Percentiles rank a stretch among this genome's conserved stretches.
Conservation (phyloP, 1,139 yeast species). For the Komagataea norvegica region DNA sequence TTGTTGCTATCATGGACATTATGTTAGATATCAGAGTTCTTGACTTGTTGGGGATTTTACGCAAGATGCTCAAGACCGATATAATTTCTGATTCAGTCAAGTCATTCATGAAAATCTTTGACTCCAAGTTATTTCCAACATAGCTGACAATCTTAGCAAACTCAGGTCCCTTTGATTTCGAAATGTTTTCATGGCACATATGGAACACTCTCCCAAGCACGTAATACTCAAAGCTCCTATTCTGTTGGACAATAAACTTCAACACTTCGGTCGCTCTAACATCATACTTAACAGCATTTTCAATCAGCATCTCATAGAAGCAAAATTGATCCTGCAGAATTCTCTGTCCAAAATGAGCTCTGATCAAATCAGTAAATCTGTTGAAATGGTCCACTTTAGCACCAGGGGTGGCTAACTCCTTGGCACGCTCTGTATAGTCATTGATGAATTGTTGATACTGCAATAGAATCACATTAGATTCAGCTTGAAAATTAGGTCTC, state of each 20-base stretch:
- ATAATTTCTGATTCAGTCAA: constrained; percentile 8
- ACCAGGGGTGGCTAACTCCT: constrained; percentile 1
- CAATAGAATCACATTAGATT: neutral
- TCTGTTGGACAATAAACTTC: constrained; percentile 15
- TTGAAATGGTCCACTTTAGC: constrained; percentile 16
- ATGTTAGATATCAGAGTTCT: constrained; percentile 2
- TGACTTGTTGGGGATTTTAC: constrained; percentile 11
- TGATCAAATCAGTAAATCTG: constrained; percentile 14
- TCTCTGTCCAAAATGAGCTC: constrained; percentile 17
- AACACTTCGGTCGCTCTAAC: constrained; percentile 16
- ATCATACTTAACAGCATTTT: constrained; percentile 1
- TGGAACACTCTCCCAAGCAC: constrained; percentile 2
- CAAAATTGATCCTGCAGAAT: constrained; percentile 4
- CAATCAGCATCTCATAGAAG: constrained; percentile 13
- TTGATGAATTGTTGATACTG: constrained; percentile 5
- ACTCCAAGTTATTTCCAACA: constrained; percentile 23
- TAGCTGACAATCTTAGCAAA: constrained; percentile 8
- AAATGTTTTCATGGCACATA: constrained; percentile 11
- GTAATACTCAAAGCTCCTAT: constrained; percentile 15
- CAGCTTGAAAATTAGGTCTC: neutral
- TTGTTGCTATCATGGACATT: neutral
- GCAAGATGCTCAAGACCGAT: constrained; percentile 14
- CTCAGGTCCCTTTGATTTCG: neutral
- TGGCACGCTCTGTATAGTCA: constrained; percentile 3
- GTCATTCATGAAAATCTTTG: constrained; percentile 17